Evolutionary conservation across 306 rosid genomes (phyloP).

Genomic region (Lagenaria siceraria): DNA sequence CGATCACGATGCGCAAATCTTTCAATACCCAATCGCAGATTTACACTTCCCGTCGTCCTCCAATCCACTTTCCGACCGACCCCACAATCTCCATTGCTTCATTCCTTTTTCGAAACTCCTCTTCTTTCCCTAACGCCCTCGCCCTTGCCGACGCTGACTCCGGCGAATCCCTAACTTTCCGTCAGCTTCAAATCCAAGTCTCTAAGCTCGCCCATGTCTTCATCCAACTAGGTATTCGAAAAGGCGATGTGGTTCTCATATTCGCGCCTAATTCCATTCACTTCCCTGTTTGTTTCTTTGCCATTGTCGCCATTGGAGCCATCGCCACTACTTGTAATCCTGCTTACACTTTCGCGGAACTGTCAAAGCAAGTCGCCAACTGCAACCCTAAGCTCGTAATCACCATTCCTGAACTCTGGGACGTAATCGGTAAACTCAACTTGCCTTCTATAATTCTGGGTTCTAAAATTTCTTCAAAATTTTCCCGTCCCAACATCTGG

Average conservation of each 20-base stretch:
- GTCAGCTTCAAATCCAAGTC: conserved; percentile 23
- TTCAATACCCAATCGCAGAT: conserved; percentile 21
- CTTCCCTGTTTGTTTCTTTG: conserved; percentile 52
- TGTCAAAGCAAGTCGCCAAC: conserved; percentile 24
- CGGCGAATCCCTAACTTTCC: conserved; percentile 23
- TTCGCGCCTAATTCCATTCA: conserved; percentile 63
- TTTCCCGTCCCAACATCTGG: conserved; percentile 1
- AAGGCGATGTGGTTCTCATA: conserved; percentile 27
- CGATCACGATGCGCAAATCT: conserved; percentile 2
- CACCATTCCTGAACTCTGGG: conserved; percentile 17
- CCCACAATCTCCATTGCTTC: conserved; percentile 29
- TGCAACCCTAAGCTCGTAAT: conserved; percentile 25
- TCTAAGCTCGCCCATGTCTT: conserved; percentile 13
- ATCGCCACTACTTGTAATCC: conserved; percentile 66
- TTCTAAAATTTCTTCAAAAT: background rate
- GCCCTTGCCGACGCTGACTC: conserved; percentile 28
- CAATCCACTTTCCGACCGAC: conserved; percentile 23
- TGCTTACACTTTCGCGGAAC: conserved; percentile 24
- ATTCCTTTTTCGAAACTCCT: conserved; percentile 33
- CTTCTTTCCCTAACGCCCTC: conserved; percentile 7
- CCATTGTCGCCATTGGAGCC: conserved; percentile 48
- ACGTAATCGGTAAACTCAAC: conserved; percentile 5
- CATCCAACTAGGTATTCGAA: conserved; percentile 7
- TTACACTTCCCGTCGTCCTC: conserved; percentile 28
- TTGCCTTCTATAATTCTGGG: conserved; percentile 15